Base-by-base conservation (phyloP, 108 stramenopile species). In the Parmales sp. region DNA sequence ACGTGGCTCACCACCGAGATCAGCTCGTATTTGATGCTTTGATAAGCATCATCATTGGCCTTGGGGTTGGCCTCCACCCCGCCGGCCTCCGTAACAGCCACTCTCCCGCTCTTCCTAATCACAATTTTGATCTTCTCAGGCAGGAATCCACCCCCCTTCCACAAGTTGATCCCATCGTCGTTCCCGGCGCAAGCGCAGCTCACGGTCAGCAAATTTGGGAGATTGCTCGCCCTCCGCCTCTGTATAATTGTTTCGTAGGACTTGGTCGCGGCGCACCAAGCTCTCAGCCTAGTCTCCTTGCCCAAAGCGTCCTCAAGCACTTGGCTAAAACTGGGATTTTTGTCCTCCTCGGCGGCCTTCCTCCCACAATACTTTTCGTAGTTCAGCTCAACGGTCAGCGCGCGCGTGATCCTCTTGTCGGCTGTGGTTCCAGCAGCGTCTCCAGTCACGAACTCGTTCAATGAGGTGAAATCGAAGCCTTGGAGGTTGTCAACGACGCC, bases 231-330 rank as follows among this genome's bases (percentile, higher is more conserved):
- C 39, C 85, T 82, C 66, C 86, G 88, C 48, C 87, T 74, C 72
- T 91, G 90, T 22, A 88, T 74, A 26, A 91, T 86, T n/a, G 88
- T 77, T 68, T 91, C 90, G 74, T 86, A 91, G 19, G 84, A 68
- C 25, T 79, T 72, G 25, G 78, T 78, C 31, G 67, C 78, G 1
- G 78, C 72, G 43, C 79, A 82, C 85, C 86, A 91, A 8, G 90
- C 90, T 25, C 90, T 72, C 11, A 91, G 78, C 22, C 86, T 77
- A 1, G 86, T 81, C 70, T 86, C 86, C 48, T 83, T 84, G 64
- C 83, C 83, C 13, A 91, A 70, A 8, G 88, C 78, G 75, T 83
- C 79, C 46, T 82, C 78, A 18, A 91, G 80, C 2, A 91, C 51
- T 23, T 86, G 80, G 29, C 80, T 76, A 76, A 91, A 91, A 45